A percentile compares a stretch with the other conserved stretches of the same genome.
Evolutionary conservation across 2,329 filamentous ascomycete genomes (phyloP).

Genomic region (Penicillium sp.): DNA sequence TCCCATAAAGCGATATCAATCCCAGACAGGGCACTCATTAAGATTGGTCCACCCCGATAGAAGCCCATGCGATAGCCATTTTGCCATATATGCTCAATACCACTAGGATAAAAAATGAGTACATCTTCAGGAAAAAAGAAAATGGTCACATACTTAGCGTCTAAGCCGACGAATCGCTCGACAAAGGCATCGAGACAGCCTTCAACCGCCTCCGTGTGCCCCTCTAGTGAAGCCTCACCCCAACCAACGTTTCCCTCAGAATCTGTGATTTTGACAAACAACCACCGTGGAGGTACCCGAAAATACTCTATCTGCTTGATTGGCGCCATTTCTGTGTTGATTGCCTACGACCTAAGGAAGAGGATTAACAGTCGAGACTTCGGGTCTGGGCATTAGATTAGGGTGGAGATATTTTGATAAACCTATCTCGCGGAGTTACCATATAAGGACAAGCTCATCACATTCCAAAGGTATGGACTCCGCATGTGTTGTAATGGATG

Average conservation of each 20-base stretch:
- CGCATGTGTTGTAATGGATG: too few species aligned
- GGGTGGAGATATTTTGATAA: too few species aligned
- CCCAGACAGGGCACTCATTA: constrained; percentile 74
- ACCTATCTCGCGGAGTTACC: too few species aligned
- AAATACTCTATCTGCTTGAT: constrained; percentile 69
- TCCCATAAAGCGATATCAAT: constrained; percentile 80
- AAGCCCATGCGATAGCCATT: constrained; percentile 66
- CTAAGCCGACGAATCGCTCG: constrained; percentile 59
- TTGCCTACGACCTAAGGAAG: too few species aligned
- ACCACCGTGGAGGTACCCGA: constrained; percentile 68
- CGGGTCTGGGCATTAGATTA: too few species aligned
- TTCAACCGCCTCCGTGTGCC: constrained; percentile 69
- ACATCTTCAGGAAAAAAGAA: neutral
- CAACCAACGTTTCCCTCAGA: constrained; percentile 62
- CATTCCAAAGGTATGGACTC: too few species aligned
- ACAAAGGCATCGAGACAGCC: constrained; percentile 66
- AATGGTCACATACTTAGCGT: constrained; percentile 58
- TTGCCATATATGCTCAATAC: constrained; percentile 80
- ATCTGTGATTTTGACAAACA: constrained; percentile 73
- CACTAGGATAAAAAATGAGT: constrained; percentile 40
- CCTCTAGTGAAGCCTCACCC: constrained; percentile 72
- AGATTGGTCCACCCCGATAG: constrained; percentile 72
- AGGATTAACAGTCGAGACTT: too few species aligned
- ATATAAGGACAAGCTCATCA: too few species aligned
- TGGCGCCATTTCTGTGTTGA: constrained; percentile 30